These are phyloP conservation scores for Coniochaeta sp. DNA, from an alignment of 2,329 filamentous ascomycete genomes.

Conservation along the genomic window DNA sequence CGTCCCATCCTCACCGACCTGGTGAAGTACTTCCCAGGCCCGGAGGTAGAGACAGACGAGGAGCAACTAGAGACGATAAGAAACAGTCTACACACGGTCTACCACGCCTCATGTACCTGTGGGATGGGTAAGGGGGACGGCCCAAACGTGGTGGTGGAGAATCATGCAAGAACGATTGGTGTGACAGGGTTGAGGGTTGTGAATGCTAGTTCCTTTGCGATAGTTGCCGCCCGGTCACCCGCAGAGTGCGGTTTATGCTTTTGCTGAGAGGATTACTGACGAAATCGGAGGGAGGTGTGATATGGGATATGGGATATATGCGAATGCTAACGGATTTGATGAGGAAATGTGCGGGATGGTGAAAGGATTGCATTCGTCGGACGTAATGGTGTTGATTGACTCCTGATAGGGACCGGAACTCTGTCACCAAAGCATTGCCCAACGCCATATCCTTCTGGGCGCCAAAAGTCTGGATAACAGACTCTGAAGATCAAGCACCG, in stretches of 20 bases:
- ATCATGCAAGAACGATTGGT: background rate
- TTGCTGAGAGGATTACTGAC: background rate
- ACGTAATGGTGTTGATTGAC: no score
- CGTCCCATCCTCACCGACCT: background rate
- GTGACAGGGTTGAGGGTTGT: background rate
- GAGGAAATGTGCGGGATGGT: no score
- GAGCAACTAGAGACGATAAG: slow-evolving; percentile 6
- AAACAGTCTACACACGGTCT: slow-evolving; percentile 5
- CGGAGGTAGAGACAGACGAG: slow-evolving; percentile 2
- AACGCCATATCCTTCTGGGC: no score
- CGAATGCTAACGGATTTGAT: no score
- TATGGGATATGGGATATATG: no score
- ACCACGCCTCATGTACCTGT: slow-evolving; percentile 3
- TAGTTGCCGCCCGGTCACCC: background rate
- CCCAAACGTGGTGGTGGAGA: background rate
- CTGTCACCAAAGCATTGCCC: no score
- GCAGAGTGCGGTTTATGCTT: background rate
- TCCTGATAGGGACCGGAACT: no score
- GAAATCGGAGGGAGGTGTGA: background rate
- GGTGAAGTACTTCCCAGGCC: background rate
- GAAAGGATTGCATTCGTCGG: no score
- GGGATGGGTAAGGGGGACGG: slow-evolving; percentile 3
- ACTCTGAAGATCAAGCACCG: no score
- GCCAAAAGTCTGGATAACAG: no score
- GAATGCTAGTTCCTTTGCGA: background rate